A percentile compares a stretch with the other conserved stretches of the same genome.
Conservation (phyloP, 768 basidiomycete species). For the Podaxis rugospora region DNA sequence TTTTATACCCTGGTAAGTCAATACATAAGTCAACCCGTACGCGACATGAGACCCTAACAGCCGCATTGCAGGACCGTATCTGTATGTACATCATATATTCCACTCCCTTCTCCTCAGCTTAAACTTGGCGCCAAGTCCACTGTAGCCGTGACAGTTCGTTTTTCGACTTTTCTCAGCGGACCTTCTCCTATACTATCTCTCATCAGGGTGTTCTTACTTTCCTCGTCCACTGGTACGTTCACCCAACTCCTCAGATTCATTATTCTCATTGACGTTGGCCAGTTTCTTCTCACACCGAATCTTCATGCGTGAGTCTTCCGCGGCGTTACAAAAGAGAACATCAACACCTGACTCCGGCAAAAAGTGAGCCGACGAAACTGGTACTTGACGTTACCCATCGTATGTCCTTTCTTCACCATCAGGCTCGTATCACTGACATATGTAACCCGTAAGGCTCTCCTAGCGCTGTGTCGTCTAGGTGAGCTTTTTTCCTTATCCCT, state of each 20-base stretch:
- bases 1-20: constrained; percentile 30
- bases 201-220: constrained; percentile 26
- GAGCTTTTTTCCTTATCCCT: constrained; percentile 3
- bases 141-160: constrained; percentile 22
- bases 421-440: neutral
- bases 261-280: neutral
- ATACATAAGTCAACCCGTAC: neutral
- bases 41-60: neutral
- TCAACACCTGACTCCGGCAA: neutral
- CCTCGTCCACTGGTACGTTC: constrained; percentile 23
- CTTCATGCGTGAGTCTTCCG: constrained; percentile 27
- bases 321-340: neutral
- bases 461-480: constrained; percentile 27
- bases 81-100: constrained; percentile 5
- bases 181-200: neutral
- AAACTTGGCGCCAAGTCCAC: constrained; percentile 16
- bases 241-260: neutral
- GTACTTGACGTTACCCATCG: constrained; percentile 27
- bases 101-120: neutral
- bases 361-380: constrained; percentile 36
- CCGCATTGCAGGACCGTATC: neutral
- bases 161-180: neutral
- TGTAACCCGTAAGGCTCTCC: constrained; percentile 14
- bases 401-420: constrained; percentile 7
- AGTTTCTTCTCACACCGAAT: constrained; percentile 37